Conservation (phyloP, 106 monocot genomes). For the Dioscorea zingiberensis region DNA sequence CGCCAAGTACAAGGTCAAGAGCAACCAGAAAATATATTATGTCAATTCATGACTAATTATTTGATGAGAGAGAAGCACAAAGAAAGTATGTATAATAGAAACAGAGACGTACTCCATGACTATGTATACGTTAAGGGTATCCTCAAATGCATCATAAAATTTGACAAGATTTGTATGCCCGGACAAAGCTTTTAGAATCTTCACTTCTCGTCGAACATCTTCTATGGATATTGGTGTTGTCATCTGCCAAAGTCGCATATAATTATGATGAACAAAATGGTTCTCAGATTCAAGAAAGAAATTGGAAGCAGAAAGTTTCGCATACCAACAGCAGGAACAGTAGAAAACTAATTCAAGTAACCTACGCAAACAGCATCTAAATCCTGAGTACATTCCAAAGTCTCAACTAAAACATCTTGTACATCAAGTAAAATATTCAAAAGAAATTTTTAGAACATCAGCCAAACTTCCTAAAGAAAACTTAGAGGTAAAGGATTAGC, state of each 20-base stretch:
- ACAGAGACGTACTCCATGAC: conserved; percentile 61
- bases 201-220: conserved; percentile 84
- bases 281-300: no score
- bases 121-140: conserved; percentile 66
- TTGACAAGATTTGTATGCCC: conserved; percentile 59
- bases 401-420: not conserved
- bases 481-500: no score
- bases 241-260: conserved; percentile 34
- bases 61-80: not conserved
- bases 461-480: no score
- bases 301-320: no score
- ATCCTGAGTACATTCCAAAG: not conserved
- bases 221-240: conserved; percentile 80
- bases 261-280: no score
- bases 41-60: no score
- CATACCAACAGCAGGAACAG: no score
- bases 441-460: no score
- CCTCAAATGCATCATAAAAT: conserved; percentile 81
- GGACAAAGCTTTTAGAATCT: conserved; percentile 62
- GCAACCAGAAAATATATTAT: no score
- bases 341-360: no score
- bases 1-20: no score
- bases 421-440: not conserved
- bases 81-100: not conserved
- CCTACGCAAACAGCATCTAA: not conserved